Evolutionary conservation across 2,329 filamentous ascomycete genomes (phyloP), one percentile per base, ranked within the genome.

Genomic region (Apiospora koreana): DNA sequence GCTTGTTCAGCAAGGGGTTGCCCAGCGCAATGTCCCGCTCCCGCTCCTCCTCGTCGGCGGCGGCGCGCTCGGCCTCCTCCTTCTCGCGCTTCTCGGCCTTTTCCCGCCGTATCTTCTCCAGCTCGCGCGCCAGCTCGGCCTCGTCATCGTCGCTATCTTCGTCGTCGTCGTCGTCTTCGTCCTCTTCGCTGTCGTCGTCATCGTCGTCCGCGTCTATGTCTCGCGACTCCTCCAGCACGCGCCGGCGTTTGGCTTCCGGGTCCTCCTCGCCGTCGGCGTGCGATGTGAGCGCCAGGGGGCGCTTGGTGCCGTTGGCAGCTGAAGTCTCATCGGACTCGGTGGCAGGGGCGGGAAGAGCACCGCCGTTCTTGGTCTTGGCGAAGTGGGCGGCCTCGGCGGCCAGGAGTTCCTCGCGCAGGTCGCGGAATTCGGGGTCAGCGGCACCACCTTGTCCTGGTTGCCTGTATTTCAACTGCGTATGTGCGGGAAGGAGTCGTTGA

Each of bases 31-130:
- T 97, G 77, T 98, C 93, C 74, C 91, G 88, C 81, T 97, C 95
- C 72, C 93, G 88, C 77, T 92, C 89, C 78, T 95, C 94, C 78
- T 96, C 87, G 79, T 98, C 95, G 73, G 91, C 87, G 38, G 91
- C 93, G n/a, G 90, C 91, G 71, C 90, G 90, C 80, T 95, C 94
- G 43, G 89, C 91, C 80, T 97, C 95, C 87, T 92, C 93, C 79
- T 90, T 89, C 73, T 96, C 93, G 70, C 92, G 91, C 79, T 93
- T 92, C 79, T 93, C 94, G 2, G 92, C 92, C 68, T 94, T 86
- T 81, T 97, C 94, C 72, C 90, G 91, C 80, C 97, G 94, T 80
- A 99, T 97, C 80, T 97, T 96, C 78, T 97, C 95, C 64, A 99
- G 83, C 80, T 99, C 96, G 58, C 95, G 89, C 87, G 97, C 93